Evolutionary conservation across 2,329 filamentous ascomycete genomes (phyloP).

Genomic region (Microcyclospora pomicola): DNA sequence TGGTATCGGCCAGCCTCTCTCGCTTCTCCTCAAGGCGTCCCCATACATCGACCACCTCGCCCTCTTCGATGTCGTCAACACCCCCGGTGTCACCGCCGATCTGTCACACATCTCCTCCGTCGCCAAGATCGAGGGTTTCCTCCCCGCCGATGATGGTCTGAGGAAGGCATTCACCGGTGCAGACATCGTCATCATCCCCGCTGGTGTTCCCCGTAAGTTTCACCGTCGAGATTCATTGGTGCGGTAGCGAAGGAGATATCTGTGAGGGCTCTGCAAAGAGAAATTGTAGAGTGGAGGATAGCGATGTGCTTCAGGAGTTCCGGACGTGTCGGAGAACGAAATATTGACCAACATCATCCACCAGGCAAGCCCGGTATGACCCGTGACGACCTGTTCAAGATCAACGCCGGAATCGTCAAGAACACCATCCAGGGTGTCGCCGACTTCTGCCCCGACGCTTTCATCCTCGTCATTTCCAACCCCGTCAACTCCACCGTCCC

Average conservation of each 20-base stretch:
- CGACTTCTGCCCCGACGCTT: constrained; percentile 81
- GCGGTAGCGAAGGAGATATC: constrained; percentile 1
- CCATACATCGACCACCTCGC: constrained; percentile 82
- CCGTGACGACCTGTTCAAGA: constrained; percentile 98
- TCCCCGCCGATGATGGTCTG: constrained; percentile 70
- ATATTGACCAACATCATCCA: constrained; percentile 13
- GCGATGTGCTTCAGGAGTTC: too few relatives aligned
- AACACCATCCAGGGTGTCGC: constrained; percentile 80
- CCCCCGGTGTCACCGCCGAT: constrained; percentile 87
- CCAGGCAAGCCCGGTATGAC: constrained; percentile 98
- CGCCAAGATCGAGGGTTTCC: constrained; percentile 76
- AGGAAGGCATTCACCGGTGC: constrained; percentile 82
- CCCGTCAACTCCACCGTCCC: constrained; percentile 98
- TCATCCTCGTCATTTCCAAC: constrained; percentile 95
- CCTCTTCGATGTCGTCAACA: constrained; percentile 99
- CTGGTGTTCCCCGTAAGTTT: constrained; percentile 76
- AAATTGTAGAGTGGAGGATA: too few relatives aligned
- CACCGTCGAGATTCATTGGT: constrained; percentile 1
- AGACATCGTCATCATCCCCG: constrained; percentile 93
- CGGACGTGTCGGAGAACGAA: background rate
- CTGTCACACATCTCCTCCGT: constrained; percentile 92
- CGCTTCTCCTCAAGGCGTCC: constrained; percentile 84
- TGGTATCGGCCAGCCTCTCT: constrained; percentile 98
- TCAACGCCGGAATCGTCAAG: constrained; percentile 96
- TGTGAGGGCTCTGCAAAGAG: too few relatives aligned